Percentiles rank a stretch among this genome's conserved stretches.
Evolutionary conservation across 495 filamentous ascomycete genomes (phyloP).

Genomic region (Penicillium nucicola): DNA sequence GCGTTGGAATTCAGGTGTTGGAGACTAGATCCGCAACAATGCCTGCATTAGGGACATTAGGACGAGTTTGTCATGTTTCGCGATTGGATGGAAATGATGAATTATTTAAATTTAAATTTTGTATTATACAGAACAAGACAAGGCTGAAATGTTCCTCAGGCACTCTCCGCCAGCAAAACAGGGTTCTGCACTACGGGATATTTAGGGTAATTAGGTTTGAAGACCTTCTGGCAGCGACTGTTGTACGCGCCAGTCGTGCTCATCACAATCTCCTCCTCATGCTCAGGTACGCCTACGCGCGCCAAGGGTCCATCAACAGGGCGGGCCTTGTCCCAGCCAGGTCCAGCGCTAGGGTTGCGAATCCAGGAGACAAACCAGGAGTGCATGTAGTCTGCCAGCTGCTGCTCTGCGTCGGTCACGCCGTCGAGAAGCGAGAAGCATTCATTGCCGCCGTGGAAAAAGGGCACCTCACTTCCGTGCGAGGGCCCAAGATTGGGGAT

Average conservation of each 20-base stretch:
- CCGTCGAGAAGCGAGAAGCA: slow-evolving; percentile 16
- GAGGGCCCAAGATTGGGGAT: slow-evolving; percentile 17
- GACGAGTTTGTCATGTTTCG: too few species aligned
- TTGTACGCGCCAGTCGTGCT: slow-evolving; percentile 21
- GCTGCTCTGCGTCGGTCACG: slow-evolving; percentile 19
- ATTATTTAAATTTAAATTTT: neutral
- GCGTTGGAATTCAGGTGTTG: too few species aligned
- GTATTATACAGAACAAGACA: neutral
- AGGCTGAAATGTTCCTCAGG: neutral
- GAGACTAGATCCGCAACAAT: too few species aligned
- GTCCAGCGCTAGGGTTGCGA: slow-evolving; percentile 20
- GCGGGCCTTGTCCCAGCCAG: slow-evolving; percentile 18
- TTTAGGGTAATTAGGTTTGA: slow-evolving; percentile 16
- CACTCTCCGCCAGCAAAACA: slow-evolving; percentile 6
- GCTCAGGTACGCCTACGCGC: slow-evolving; percentile 18
- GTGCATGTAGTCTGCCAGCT: slow-evolving; percentile 23
- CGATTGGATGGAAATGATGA: neutral
- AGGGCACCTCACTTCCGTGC: slow-evolving; percentile 27
- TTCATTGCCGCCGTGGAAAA: slow-evolving; percentile 29
- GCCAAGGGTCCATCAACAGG: slow-evolving; percentile 21
- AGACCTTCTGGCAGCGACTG: slow-evolving; percentile 19
- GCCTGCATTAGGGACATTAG: too few species aligned
- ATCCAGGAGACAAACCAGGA: slow-evolving; percentile 26
- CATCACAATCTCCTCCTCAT: slow-evolving; percentile 17
- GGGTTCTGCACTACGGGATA: slow-evolving; percentile 23